Percentiles rank a stretch among this genome's conserved stretches.
phyloP scores from a whole-genome alignment of 371 early-diverging fungal species.

The Circinella minor region DNA sequence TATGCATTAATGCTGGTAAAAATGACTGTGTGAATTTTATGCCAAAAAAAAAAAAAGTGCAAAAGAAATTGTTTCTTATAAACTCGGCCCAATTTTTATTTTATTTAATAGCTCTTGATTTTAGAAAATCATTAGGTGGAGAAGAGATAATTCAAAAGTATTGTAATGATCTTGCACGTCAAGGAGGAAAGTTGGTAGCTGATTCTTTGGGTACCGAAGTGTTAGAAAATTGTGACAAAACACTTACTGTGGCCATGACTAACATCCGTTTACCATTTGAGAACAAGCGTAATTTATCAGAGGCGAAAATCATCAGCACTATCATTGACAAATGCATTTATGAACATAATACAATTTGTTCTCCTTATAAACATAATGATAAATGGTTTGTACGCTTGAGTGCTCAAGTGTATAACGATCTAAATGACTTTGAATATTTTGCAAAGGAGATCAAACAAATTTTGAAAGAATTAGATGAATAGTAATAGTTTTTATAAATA shows the following conservation, averaged over 20 bases:
- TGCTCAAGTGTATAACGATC: constrained; percentile 65
- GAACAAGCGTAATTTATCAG: constrained; percentile 10
- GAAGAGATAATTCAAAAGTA: constrained; percentile 63
- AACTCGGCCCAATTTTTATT: neutral
- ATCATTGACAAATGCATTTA: constrained; percentile 47
- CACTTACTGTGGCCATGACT: constrained; percentile 56
- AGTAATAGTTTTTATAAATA: neutral
- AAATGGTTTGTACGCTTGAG: constrained; percentile 59
- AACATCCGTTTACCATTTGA: constrained; percentile 61
- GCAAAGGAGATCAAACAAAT: neutral
- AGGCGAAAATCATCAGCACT: constrained; percentile 17
- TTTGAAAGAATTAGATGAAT: neutral
- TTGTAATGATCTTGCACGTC: constrained; percentile 55
- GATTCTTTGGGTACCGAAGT: constrained; percentile 60
- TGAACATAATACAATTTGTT: constrained; percentile 46
- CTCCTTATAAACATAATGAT: constrained; percentile 52
- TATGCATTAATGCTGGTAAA: constrained; percentile 54
- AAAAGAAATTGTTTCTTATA: neutral
- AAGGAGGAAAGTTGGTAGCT: constrained; percentile 61
- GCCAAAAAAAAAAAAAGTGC: neutral
- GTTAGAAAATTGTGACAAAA: constrained; percentile 55
- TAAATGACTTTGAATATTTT: constrained; percentile 49
- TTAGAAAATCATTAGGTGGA: constrained; percentile 56
- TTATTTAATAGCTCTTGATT: constrained; percentile 45
- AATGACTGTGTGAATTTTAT: too few relatives aligned